These are phyloP conservation scores for Glomus cerebriforme DNA, from an alignment of 192 early-diverging fungal species.

Conservation along the genomic window DNA sequence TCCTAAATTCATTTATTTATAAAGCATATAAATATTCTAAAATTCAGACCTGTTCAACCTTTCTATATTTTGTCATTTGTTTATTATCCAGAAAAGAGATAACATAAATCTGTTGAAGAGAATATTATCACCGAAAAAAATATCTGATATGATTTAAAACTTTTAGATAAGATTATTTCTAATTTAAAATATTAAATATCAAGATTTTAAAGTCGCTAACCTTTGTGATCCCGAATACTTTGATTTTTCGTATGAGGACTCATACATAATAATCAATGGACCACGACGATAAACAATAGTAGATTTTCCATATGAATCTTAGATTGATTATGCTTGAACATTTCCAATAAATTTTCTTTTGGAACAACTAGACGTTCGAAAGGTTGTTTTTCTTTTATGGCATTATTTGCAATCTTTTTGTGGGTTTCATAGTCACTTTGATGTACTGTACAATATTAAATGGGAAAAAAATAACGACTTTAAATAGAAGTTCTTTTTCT, in stretches of 20 bases:
- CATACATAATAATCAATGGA: constrained; percentile 92
- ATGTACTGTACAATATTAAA: constrained; percentile 69
- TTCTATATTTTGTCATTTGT: constrained; percentile 94
- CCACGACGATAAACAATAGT: constrained; percentile 99
- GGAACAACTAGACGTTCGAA: constrained; percentile 87
- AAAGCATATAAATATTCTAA: no score
- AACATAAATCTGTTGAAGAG: constrained; percentile 97
- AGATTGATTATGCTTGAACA: constrained; percentile 99
- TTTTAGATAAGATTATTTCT: background rate
- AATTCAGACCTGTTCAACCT: constrained; percentile 88
- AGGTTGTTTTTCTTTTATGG: constrained; percentile 93
- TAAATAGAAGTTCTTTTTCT: background rate
- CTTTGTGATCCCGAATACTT: constrained; percentile 89
- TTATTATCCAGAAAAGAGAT: constrained; percentile 99
- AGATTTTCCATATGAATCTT: constrained; percentile 90
- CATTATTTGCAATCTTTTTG: constrained; percentile 82
- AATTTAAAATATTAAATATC: background rate
- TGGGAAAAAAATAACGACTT: background rate
- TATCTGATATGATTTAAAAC: constrained; percentile 81
- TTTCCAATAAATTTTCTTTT: constrained; percentile 90
- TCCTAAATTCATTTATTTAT: constrained; percentile 48
- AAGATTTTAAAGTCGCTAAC: constrained; percentile 30
- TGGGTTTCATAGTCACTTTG: constrained; percentile 84
- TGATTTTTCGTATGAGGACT: constrained; percentile 96
- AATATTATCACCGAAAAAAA: constrained; percentile 96